Evolutionary conservation across 805 yeast species (phyloP).

Genomic region (Yamadazyma olivae): DNA sequence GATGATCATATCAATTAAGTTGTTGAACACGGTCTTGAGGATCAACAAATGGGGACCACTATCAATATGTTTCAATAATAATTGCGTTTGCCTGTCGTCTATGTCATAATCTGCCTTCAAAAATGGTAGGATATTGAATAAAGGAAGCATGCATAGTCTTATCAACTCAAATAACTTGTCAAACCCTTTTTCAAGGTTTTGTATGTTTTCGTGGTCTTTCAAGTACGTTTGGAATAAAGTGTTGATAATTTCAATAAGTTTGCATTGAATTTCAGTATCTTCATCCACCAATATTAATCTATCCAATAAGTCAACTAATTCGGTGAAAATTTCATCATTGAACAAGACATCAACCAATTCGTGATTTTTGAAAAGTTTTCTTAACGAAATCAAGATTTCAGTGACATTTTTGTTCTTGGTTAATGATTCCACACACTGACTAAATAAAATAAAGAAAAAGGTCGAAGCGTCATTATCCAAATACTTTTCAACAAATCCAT

Average conservation of each 20-base stretch:
- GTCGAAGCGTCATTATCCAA: conserved; percentile 54
- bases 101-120: conserved; percentile 45
- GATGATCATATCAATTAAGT: conserved; percentile 60
- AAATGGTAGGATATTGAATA: conserved; percentile 60
- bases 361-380: conserved; percentile 52
- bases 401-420: conserved; percentile 47
- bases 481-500: conserved; percentile 41
- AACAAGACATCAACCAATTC: conserved; percentile 59
- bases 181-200: conserved; percentile 46
- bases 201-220: conserved; percentile 42
- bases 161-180: conserved; percentile 82
- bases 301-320: conserved; percentile 72
- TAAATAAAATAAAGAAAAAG: conserved; percentile 76
- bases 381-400: conserved; percentile 45
- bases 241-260: conserved; percentile 37
- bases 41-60: conserved; percentile 38
- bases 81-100: conserved; percentile 17
- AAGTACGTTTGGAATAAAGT: conserved; percentile 27
- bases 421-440: conserved; percentile 78
- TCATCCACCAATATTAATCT: conserved; percentile 61
- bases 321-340: conserved; percentile 67
- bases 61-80: conserved; percentile 25
- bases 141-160: conserved; percentile 62
- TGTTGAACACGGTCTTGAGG: conserved; percentile 47
- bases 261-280: conserved; percentile 59